Conservation (phyloP, 371 early-diverging fungal species). For the Syncephalis fuscata region DNA sequence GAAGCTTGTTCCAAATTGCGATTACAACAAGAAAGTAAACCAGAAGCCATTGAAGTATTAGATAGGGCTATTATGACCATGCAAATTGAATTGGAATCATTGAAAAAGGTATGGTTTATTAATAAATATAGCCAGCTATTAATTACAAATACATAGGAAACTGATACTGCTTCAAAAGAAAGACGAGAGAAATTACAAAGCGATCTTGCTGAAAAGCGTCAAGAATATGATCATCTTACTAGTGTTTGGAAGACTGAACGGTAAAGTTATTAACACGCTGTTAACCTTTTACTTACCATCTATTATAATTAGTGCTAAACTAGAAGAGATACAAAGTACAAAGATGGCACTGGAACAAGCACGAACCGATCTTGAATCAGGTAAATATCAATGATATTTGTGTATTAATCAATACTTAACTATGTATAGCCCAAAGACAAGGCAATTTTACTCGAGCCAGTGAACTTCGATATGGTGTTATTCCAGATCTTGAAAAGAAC, state of each 20-base stretch:
- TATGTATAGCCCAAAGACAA: slow-evolving; percentile 27
- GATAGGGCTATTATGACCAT: slow-evolving; percentile 58
- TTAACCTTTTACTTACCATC: background rate
- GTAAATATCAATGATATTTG: slow-evolving; percentile 4
- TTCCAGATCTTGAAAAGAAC: slow-evolving; percentile 64
- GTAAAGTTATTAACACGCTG: too few species aligned
- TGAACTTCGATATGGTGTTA: slow-evolving; percentile 72
- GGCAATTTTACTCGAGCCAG: slow-evolving; percentile 62
- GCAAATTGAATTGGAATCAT: slow-evolving; percentile 54
- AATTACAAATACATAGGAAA: too few species aligned
- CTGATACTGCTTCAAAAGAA: slow-evolving; percentile 48
- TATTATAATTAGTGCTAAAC: slow-evolving; percentile 17
- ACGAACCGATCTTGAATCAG: slow-evolving; percentile 52
- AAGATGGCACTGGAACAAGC: slow-evolving; percentile 63
- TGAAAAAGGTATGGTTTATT: slow-evolving; percentile 31
- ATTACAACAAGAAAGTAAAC: slow-evolving; percentile 71
- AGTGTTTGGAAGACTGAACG: slow-evolving; percentile 57
- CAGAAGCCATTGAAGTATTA: slow-evolving; percentile 51
- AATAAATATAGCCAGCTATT: too few species aligned
- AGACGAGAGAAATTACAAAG: slow-evolving; percentile 43
- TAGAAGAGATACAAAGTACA: slow-evolving; percentile 50
- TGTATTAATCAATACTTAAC: background rate
- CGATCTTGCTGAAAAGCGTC: slow-evolving; percentile 41
- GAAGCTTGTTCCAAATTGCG: slow-evolving; percentile 73
- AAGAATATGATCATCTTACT: slow-evolving; percentile 37